phyloP scores from a whole-genome alignment of 169 alveolate genomes.

The Plasmodium sp. region DNA sequence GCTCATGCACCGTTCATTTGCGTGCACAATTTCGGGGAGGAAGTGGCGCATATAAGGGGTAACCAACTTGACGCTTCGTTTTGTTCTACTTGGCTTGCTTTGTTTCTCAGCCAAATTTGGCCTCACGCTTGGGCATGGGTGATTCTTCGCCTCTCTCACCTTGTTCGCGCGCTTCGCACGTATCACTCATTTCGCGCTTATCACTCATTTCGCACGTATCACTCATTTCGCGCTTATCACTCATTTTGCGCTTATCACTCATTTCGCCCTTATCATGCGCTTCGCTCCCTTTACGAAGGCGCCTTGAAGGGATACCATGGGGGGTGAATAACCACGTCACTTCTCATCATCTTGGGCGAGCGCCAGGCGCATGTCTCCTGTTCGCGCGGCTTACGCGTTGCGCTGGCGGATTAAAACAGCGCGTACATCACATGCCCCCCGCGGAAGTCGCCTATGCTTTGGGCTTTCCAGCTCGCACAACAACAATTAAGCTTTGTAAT shows the following conservation, averaged over 20 bases:
- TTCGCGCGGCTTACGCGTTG: not conserved
- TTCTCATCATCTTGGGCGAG: not conserved
- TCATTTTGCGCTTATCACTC: not conserved
- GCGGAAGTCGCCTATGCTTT: not conserved
- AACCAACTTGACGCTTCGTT: not conserved
- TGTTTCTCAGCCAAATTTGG: not conserved
- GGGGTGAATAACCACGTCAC: not conserved
- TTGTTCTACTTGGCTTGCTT: not conserved
- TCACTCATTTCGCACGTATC: not conserved
- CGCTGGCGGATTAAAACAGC: too few relatives aligned
- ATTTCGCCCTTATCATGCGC: too few relatives aligned
- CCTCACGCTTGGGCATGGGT: not conserved
- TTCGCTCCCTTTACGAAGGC: not conserved
- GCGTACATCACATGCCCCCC: not conserved
- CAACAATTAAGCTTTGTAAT: constrained; percentile 24
- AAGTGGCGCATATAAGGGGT: not conserved
- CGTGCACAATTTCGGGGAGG: not conserved
- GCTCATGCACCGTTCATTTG: not conserved
- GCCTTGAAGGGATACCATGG: not conserved
- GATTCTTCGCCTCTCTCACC: not conserved
- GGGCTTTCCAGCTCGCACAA: not conserved
- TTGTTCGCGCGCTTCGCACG: not conserved
- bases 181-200: too few relatives aligned
- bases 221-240: too few relatives aligned
- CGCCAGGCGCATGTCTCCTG: not conserved